Evolutionary conservation across 208 protist species (phyloP).

Genomic region (Leishmania tropica): DNA sequence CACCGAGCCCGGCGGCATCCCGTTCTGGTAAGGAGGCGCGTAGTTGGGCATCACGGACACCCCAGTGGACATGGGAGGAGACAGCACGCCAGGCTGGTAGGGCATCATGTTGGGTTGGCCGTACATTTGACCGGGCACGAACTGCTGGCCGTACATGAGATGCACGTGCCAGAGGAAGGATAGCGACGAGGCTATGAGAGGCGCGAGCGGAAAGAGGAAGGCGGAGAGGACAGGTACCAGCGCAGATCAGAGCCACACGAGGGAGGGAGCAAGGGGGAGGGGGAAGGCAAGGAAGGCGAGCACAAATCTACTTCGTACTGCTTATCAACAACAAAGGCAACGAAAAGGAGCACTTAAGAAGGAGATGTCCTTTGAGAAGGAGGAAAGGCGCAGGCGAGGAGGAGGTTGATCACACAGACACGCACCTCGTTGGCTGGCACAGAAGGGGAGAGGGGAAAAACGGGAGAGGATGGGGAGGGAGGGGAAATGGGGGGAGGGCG

Average conservation of each 20-base stretch:
- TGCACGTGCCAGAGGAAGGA: background rate
- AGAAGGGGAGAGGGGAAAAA: background rate
- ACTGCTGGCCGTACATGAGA: conserved; percentile 80
- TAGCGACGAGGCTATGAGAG: background rate
- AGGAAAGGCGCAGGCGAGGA: background rate
- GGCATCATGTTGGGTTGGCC: conserved; percentile 74
- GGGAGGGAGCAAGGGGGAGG: background rate
- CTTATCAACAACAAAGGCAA: conserved; percentile 3
- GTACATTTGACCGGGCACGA: conserved; percentile 71
- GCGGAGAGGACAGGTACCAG: background rate
- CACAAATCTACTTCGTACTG: background rate
- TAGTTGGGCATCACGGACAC: conserved; percentile 58
- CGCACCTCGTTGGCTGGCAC: background rate
- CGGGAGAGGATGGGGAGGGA: background rate
- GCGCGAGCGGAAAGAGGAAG: background rate
- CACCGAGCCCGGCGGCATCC: conserved; percentile 21
- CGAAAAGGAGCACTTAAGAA: conserved; percentile 9
- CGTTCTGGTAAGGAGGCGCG: conserved; percentile 34
- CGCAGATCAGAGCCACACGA: background rate
- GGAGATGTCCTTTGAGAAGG: background rate
- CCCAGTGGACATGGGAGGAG: conserved; percentile 36
- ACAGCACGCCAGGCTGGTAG: conserved; percentile 44
- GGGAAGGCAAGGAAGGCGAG: background rate
- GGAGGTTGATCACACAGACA: background rate
- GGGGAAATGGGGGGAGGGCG: background rate